Percentiles rank a stretch among this genome's conserved stretches.
These are phyloP conservation scores for Aspergillus pseudotamarii DNA, from an alignment of 2,329 filamentous ascomycete species.

Conservation along the genomic window DNA sequence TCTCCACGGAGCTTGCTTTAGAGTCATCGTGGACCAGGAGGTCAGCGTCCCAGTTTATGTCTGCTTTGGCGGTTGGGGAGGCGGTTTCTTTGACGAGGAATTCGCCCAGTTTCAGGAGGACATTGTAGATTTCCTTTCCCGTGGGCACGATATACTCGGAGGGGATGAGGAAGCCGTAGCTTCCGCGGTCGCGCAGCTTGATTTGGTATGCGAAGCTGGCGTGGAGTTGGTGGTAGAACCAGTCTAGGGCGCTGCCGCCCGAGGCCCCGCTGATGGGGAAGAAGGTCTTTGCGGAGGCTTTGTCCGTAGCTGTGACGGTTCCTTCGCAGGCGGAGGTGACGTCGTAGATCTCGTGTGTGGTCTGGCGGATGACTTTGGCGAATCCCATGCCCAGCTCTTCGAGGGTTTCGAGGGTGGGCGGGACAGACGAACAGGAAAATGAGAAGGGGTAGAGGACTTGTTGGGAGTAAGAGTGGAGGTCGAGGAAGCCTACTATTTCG, in stretches of 20 bases:
- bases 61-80: neutral
- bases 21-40: slow-evolving; percentile 9
- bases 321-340: slow-evolving; percentile 87
- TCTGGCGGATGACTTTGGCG: slow-evolving; percentile 83
- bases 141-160: slow-evolving; percentile 85
- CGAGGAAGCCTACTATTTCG: slow-evolving; percentile 80
- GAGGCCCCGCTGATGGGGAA: slow-evolving; percentile 68
- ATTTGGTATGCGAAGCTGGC: slow-evolving; percentile 88
- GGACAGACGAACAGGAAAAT: slow-evolving; percentile 75
- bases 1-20: neutral
- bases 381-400: slow-evolving; percentile 87
- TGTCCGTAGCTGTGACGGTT: slow-evolving; percentile 54
- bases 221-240: slow-evolving; percentile 86
- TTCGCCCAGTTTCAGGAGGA: slow-evolving; percentile 79
- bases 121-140: slow-evolving; percentile 82
- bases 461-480: slow-evolving; percentile 94
- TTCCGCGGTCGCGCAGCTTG: slow-evolving; percentile 90
- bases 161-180: slow-evolving; percentile 89
- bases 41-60: slow-evolving; percentile 19
- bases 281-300: slow-evolving; percentile 29
- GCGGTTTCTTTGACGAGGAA: slow-evolving; percentile 51
- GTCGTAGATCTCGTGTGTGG: slow-evolving; percentile 73
- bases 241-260: slow-evolving; percentile 88
- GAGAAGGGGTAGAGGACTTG: slow-evolving; percentile 92
- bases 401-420: slow-evolving; percentile 87